A percentile compares a stretch with the other conserved stretches of the same genome.
These are phyloP conservation scores for Suillus subaureus DNA, from an alignment of 768 basidiomycete genomes.

Conservation along the genomic window DNA sequence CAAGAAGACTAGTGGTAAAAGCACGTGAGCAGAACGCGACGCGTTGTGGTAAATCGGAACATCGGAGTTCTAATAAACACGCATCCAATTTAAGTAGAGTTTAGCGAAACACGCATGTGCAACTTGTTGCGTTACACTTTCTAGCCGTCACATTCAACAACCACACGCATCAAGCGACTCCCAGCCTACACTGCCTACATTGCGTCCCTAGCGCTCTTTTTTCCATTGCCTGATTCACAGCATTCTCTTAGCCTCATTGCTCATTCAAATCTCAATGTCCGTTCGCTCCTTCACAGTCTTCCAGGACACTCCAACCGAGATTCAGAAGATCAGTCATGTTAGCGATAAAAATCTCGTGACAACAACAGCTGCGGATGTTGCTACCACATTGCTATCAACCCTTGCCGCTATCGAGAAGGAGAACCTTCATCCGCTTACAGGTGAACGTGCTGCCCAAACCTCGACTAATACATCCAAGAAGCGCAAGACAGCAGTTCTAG, in stretches of 20 bases:
- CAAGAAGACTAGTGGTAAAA: slow-evolving; percentile 4
- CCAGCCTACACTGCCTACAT: slow-evolving; percentile 11
- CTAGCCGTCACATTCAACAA: slow-evolving; percentile 34
- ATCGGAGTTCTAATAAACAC: slow-evolving; percentile 34
- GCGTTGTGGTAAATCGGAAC: slow-evolving; percentile 35
- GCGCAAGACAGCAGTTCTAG: slow-evolving; percentile 61
- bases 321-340: slow-evolving; percentile 32
- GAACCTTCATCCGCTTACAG: slow-evolving; percentile 76
- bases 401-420: slow-evolving; percentile 65
- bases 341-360: slow-evolving; percentile 24
- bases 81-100: slow-evolving; percentile 29
- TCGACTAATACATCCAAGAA: slow-evolving; percentile 51
- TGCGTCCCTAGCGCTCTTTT: slow-evolving; percentile 10
- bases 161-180: slow-evolving; percentile 19
- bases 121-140: slow-evolving; percentile 20
- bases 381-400: slow-evolving; percentile 38
- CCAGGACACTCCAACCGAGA: slow-evolving; percentile 51
- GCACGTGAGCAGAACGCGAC: slow-evolving; percentile 18
- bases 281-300: slow-evolving; percentile 65
- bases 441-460: slow-evolving; percentile 52
- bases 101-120: slow-evolving; percentile 26
- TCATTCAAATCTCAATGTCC: slow-evolving; percentile 44
- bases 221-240: slow-evolving; percentile 1
- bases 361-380: slow-evolving; percentile 23
- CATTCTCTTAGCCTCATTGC: slow-evolving; percentile 14